Percentiles rank a stretch among this genome's conserved stretches.
phyloP scores from a whole-genome alignment of 352 stramenopile genomes.

The Globisporangium lucens region DNA sequence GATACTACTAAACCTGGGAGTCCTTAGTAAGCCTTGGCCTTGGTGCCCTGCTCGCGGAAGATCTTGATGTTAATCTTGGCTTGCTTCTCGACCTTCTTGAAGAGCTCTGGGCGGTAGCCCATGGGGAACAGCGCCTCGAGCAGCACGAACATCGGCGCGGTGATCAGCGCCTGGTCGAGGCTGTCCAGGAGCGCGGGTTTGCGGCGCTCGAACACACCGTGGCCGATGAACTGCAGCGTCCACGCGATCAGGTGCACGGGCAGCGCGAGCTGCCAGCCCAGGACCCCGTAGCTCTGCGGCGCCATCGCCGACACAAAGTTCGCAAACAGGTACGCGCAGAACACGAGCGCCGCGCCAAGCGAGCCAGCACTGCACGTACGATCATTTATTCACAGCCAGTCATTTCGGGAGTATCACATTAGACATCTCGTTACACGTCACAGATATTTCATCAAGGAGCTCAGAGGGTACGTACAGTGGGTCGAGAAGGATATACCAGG shows the following conservation, averaged over 20 bases:
- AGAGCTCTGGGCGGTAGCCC: constrained; percentile 74
- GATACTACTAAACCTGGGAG: neutral
- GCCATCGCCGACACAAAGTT: constrained; percentile 51
- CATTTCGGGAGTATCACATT: neutral
- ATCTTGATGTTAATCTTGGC: constrained; percentile 58
- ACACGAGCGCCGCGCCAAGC: constrained; percentile 49
- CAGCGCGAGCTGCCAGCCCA: constrained; percentile 53
- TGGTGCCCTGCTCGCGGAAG: constrained; percentile 32
- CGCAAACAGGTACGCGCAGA: constrained; percentile 48
- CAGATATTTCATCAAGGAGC: neutral
- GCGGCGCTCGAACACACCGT: constrained; percentile 82
- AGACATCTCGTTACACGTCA: neutral
- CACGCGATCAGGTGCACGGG: constrained; percentile 57
- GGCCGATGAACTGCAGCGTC: constrained; percentile 84
- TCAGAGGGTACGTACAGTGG: constrained; percentile 25
- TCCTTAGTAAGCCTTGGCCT: neutral
- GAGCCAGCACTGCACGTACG: constrained; percentile 33
- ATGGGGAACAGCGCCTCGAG: constrained; percentile 73
- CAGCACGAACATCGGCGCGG: constrained; percentile 85
- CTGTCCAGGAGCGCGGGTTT: constrained; percentile 84
- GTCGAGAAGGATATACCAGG: constrained; percentile 78
- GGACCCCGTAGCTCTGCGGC: constrained; percentile 30
- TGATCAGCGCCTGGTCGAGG: constrained; percentile 77
- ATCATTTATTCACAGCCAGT: neutral
- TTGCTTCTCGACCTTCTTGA: constrained; percentile 55